Conservation (phyloP, 139 green algal species). For the Edaphochlamys debaryana region DNA sequence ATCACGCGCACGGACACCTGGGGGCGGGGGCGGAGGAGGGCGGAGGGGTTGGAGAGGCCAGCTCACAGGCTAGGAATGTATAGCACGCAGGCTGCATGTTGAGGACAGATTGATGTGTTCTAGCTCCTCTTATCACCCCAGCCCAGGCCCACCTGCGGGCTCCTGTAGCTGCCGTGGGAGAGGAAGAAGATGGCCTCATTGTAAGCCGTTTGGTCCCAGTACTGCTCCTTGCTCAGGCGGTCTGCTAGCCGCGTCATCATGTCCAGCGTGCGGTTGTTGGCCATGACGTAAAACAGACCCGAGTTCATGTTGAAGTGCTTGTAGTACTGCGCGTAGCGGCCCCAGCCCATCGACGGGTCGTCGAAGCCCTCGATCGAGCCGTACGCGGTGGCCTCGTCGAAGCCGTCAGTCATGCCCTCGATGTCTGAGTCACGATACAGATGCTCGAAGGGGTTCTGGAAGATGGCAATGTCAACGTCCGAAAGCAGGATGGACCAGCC, state of each 20-base stretch:
- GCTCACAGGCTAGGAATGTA: too few species aligned
- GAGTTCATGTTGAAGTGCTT: slow-evolving; percentile 90
- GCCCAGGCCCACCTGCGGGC: slow-evolving; percentile 56
- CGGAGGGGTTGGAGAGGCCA: too few species aligned
- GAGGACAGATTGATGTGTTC: too few species aligned
- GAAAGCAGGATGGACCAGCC: slow-evolving; percentile 93
- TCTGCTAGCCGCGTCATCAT: slow-evolving; percentile 61
- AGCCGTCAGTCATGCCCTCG: slow-evolving; percentile 86
- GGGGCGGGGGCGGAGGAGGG: too few species aligned
- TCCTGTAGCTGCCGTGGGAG: slow-evolving; percentile 78
- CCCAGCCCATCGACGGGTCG: slow-evolving; percentile 92
- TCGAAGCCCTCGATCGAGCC: slow-evolving; percentile 89
- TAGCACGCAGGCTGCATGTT: too few species aligned
- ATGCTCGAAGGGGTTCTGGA: slow-evolving; percentile 75
- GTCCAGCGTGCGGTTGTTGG: slow-evolving; percentile 73
- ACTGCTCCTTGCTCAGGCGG: slow-evolving; percentile 77
- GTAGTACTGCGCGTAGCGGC: slow-evolving; percentile 72
- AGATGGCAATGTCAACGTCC: slow-evolving; percentile 93
- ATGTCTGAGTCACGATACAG: slow-evolving; percentile 80
- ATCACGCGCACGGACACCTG: slow-evolving; percentile 77
- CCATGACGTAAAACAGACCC: slow-evolving; percentile 85
- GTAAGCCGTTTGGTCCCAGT: slow-evolving; percentile 92
- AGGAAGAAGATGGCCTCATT: slow-evolving; percentile 95
- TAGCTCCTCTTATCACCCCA: too few species aligned
- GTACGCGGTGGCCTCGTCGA: slow-evolving; percentile 87